Conservation (phyloP, 2,329 filamentous ascomycete genomes). For the Ceratocystis diversiconidia region DNA sequence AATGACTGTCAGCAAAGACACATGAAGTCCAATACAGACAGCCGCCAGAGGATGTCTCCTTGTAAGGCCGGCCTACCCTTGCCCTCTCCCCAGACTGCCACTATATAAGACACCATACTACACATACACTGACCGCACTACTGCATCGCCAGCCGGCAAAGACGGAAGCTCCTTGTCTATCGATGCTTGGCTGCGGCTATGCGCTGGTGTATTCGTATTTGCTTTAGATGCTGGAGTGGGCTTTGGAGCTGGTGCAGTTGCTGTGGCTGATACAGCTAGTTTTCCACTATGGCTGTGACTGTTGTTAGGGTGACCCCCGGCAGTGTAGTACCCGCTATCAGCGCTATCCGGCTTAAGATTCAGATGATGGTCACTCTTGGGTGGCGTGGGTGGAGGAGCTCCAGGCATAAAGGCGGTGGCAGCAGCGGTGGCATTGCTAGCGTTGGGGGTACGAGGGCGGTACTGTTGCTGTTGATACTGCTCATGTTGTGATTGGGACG, state of each 20-base stretch:
- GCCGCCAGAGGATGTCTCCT: neutral
- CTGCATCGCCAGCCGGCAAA: conserved; percentile 29
- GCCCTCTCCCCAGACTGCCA: neutral
- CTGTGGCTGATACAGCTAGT: neutral
- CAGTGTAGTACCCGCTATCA: conserved; percentile 34
- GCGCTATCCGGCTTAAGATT: conserved; percentile 34
- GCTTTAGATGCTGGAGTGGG: neutral
- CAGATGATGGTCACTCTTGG: conserved; percentile 28
- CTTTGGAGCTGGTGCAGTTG: conserved; percentile 3
- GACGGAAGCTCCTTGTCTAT: conserved; percentile 47
- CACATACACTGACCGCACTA: conserved; percentile 14
- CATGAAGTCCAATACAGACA: conserved; percentile 12
- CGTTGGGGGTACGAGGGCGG: conserved; percentile 30
- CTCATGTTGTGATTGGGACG: neutral
- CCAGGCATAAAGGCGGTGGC: conserved; percentile 24
- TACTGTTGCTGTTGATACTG: neutral
- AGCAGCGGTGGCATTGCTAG: no score
- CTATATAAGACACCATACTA: conserved; percentile 4
- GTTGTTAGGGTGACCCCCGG: neutral
- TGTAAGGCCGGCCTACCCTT: neutral
- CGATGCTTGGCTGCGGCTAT: conserved; percentile 32
- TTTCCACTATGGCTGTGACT: neutral
- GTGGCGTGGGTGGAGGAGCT: conserved; percentile 33
- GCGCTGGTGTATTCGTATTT: neutral
- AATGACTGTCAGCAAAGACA: neutral